Evolutionary conservation across 768 basidiomycete species (phyloP).

Genomic region (Dentipellis fragilis): DNA sequence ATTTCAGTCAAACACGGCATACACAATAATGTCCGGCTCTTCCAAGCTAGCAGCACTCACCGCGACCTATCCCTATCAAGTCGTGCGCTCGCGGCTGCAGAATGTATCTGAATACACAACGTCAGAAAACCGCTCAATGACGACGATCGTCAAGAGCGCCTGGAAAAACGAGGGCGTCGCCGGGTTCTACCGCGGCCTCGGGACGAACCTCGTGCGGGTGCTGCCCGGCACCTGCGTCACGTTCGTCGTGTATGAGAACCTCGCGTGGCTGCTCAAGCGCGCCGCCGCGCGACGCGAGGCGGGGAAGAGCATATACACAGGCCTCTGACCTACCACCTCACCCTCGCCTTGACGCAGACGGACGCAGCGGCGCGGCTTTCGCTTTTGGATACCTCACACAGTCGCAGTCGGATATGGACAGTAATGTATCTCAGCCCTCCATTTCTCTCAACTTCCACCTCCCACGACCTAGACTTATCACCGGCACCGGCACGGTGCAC

Average conservation of each 20-base stretch:
- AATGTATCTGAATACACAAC: conserved; percentile 38
- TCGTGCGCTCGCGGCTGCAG: conserved; percentile 84
- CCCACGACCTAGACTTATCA: no score
- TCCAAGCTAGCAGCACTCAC: conserved; percentile 82
- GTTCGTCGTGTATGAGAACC: conserved; percentile 93
- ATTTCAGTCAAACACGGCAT: conserved; percentile 78
- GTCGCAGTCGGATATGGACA: no score
- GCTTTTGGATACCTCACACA: no score
- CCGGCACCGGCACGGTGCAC: no score
- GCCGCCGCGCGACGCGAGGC: neutral
- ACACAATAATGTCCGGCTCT: conserved; percentile 84
- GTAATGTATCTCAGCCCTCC: no score
- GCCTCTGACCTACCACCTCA: neutral
- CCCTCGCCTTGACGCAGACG: no score
- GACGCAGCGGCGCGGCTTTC: no score
- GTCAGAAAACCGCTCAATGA: conserved; percentile 66
- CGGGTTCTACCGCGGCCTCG: conserved; percentile 94
- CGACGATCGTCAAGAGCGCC: conserved; percentile 68
- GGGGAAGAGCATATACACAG: neutral
- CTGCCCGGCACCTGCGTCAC: conserved; percentile 96
- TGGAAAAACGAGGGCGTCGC: conserved; percentile 70
- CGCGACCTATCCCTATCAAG: conserved; percentile 95
- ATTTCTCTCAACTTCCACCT: no score
- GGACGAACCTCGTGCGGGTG: conserved; percentile 88
- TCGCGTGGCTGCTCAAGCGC: conserved; percentile 60